Evolutionary conservation across 306 rosid species (phyloP), one percentile per base, ranked within the genome.

Genomic region (Spatholobus suberectus): DNA sequence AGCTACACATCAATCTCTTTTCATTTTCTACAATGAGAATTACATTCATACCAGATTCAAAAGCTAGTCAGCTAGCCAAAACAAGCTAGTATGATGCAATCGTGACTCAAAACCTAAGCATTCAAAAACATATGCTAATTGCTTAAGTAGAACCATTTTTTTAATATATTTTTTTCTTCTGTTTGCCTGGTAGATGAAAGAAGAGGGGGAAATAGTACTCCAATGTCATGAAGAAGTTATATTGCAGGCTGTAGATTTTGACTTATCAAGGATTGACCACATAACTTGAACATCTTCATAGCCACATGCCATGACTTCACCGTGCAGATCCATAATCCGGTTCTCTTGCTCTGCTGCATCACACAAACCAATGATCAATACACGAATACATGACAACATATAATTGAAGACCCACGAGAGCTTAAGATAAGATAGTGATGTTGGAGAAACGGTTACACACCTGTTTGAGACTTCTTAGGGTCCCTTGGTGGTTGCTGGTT

Each of bases 221-320:
- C 26, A 14, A 9, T 54, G 79, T 41, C 77, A 85, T 84, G 82
- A 91, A 78, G 97, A 91, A 75, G 93, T 66, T 65, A 95, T 54
- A 52, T 86, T 88, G 85, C 89, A 93, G 79, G 90, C n/a, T 13
- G 83, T 70, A 43, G 95, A 79, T 73, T 91, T 95, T 67, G 98
- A 91, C 90, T 95, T 95, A 85, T 95, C 98, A 72, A 95, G 92
- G 18, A 95, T 95, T 7, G 94, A 91, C 98, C 98, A 95, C 98
- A 95, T 95, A 52, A 95, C 98, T 65, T 93, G 97, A 80, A 95
- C 97, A 81, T 95, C 98, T 87, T 93, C 97, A 63, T 95, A 93
- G 23, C 89, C 93, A 35, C 98, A 95, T 1, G 98, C 97, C 97
- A 95, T 93, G 61, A 95, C 98, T 84, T 95, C 97, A 52, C 97